These are phyloP conservation scores for Cladophialophora chaetospira DNA, from an alignment of 2,329 filamentous ascomycete genomes.

Conservation along the genomic window DNA sequence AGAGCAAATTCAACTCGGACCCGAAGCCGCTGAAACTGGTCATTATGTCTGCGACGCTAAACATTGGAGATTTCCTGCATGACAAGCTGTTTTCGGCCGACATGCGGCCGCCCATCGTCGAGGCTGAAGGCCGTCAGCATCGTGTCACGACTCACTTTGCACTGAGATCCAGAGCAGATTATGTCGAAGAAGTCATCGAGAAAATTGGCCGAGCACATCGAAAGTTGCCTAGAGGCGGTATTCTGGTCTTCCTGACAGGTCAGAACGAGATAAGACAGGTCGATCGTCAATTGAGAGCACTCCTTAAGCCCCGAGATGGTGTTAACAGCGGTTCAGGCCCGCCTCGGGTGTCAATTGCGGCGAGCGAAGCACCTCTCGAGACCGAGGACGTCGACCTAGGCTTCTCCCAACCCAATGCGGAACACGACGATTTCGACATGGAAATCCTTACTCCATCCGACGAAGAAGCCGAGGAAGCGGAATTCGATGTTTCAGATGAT, in stretches of 20 bases:
- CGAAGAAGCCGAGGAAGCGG: conserved; percentile 60
- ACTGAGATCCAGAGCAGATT: conserved; percentile 78
- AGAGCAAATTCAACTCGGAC: conserved; percentile 70
- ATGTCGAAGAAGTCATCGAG: conserved; percentile 83
- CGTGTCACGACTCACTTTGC: conserved; percentile 89
- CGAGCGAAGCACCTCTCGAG: conserved; percentile 76
- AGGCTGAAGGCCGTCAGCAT: conserved; percentile 89
- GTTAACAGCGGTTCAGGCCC: conserved; percentile 44
- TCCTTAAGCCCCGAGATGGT: conserved; percentile 12
- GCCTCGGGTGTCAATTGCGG: conserved; percentile 72
- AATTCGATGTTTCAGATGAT: conserved; percentile 62
- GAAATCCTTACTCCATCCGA: conserved; percentile 63
- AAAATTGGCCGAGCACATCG: conserved; percentile 86
- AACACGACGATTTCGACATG: conserved; percentile 57
- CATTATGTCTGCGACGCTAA: conserved; percentile 96
- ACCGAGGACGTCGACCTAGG: conserved; percentile 86
- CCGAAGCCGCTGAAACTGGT: conserved; percentile 84
- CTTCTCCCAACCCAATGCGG: conserved; percentile 50
- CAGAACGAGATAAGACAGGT: conserved; percentile 87
- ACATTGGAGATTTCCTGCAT: conserved; percentile 85
- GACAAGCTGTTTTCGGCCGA: conserved; percentile 76
- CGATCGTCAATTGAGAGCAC: conserved; percentile 70
- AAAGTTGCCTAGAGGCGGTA: conserved; percentile 85
- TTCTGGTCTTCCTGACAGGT: conserved; percentile 92
- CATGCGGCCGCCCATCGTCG: conserved; percentile 73